Evolutionary conservation across 78 protist species (phyloP), one percentile per base, ranked within the genome.

Genomic region (Dictyostelium firmibasis): DNA sequence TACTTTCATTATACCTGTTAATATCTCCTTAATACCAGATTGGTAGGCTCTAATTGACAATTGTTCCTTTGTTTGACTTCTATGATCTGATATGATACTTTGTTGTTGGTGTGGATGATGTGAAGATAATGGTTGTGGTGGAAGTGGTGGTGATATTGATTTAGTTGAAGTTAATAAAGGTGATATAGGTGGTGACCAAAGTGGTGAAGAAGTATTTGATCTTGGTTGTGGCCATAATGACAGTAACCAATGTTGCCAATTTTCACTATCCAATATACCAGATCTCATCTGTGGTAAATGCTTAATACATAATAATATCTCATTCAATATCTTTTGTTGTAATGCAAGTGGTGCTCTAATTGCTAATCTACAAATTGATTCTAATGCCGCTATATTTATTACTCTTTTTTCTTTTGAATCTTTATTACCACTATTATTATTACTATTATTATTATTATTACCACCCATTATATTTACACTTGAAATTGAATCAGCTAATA

Each of bases 271-370:
- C 27, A 89, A 35, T 6, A 89, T 64, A 9, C 36, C 62, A 2
- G 43, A n/a, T 16, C 94, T 81, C 13, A 89, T 29, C 4, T 23
- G 23, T 23, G 82, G 81, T 23, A 89, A 38, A 31, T 81, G 86
- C 35, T 89, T 89, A 14, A 89, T 38, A 35, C 88, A 81, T 1
- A 89, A 47, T 7, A 81, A 81, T 4, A 89, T 67, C 33, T 89
- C 94, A 35, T 89, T 89, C 9, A 89, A 85, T 9, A 89, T 81
- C 83, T 89, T 53, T 70, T 89, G 94, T 35, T 89, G 94, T 6
- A 89, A 62, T 31, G 87, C 41, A 20, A 76, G 60, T 13, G 47
- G 38, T 6, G 94, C 86, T 44, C 64, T 23, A 6, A 62, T 13
- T 7, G 76, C 86, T 6, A 89, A 53, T 47, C 25, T 67, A 50